These are phyloP conservation scores for Hymenotorrendiella dingleyae DNA, from an alignment of 2,329 filamentous ascomycete genomes.

Conservation along the genomic window DNA sequence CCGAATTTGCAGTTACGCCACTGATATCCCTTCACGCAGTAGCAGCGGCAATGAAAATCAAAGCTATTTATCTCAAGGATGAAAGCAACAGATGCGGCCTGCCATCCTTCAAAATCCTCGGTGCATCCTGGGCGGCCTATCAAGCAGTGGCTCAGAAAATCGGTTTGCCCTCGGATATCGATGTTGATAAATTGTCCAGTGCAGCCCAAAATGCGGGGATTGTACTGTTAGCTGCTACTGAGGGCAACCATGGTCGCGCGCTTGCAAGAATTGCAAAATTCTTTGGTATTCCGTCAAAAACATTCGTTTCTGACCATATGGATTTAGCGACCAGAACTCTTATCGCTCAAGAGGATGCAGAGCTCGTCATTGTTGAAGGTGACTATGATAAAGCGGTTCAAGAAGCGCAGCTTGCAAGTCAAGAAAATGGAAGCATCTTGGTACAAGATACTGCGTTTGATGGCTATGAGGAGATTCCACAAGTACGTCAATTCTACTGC, in stretches of 20 bases:
- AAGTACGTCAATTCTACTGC: not conserved
- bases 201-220: slow-evolving; percentile 23
- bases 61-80: slow-evolving; percentile 61
- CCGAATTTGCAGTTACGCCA: not conserved
- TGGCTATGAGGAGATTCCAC: slow-evolving; percentile 59
- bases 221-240: slow-evolving; percentile 58
- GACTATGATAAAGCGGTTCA: slow-evolving; percentile 60
- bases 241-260: slow-evolving; percentile 73
- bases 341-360: slow-evolving; percentile 58
- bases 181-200: slow-evolving; percentile 27
- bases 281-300: slow-evolving; percentile 47
- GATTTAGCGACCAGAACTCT: slow-evolving; percentile 43
- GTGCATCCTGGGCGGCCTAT: slow-evolving; percentile 70
- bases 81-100: slow-evolving; percentile 63
- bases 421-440: slow-evolving; percentile 42
- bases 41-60: slow-evolving; percentile 45
- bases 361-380: slow-evolving; percentile 47
- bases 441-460: slow-evolving; percentile 65
- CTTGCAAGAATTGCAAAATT: slow-evolving; percentile 61
- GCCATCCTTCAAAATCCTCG: slow-evolving; percentile 74
- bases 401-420: slow-evolving; percentile 40
- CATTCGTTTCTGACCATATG: slow-evolving; percentile 60
- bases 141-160: slow-evolving; percentile 45
- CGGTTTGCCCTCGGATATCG: slow-evolving; percentile 36
- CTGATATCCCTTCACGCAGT: not conserved